Evolutionary conservation across 352 stramenopile species (phyloP).

Genomic region (Phytophthora rubi): DNA sequence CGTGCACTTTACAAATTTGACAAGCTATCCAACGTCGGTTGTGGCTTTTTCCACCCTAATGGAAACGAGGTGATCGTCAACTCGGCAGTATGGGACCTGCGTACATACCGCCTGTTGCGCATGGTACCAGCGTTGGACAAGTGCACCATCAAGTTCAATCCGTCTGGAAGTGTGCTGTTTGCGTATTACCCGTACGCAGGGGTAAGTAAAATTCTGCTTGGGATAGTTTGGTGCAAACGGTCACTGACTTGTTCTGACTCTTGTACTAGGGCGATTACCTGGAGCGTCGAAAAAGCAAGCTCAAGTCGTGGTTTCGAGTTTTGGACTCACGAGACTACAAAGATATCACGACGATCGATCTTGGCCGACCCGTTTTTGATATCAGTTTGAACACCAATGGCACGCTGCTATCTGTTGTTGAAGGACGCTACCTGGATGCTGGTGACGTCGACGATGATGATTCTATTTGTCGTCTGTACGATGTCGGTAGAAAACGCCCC

Average conservation of each 20-base stretch:
- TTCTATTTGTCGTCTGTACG: slow-evolving; percentile 85
- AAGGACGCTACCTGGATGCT: slow-evolving; percentile 76
- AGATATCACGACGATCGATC: slow-evolving; percentile 85
- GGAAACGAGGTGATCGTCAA: slow-evolving; percentile 92
- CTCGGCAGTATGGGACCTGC: slow-evolving; percentile 90
- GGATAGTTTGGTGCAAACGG: not conserved
- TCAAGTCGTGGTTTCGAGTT: slow-evolving; percentile 88
- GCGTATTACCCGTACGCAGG: slow-evolving; percentile 80
- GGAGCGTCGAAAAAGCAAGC: slow-evolving; percentile 61
- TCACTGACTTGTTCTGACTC: slow-evolving; percentile 11
- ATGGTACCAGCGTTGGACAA: slow-evolving; percentile 90
- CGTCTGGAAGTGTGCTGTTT: slow-evolving; percentile 75
- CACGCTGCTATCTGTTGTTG: slow-evolving; percentile 71
- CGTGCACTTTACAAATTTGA: slow-evolving; percentile 90
- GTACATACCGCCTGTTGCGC: slow-evolving; percentile 83
- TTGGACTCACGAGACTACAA: slow-evolving; percentile 84
- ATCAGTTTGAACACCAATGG: slow-evolving; percentile 70
- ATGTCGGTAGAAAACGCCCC: slow-evolving; percentile 83
- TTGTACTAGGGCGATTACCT: slow-evolving; percentile 59
- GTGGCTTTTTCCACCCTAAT: slow-evolving; percentile 86
- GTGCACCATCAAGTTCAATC: slow-evolving; percentile 80
- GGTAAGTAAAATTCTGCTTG: slow-evolving; percentile 40
- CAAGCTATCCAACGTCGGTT: slow-evolving; percentile 86
- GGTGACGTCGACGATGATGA: slow-evolving; percentile 71
- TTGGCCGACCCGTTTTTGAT: slow-evolving; percentile 82